phyloP scores from a whole-genome alignment of 106 monocot genomes.

The Acorus gramineus region DNA sequence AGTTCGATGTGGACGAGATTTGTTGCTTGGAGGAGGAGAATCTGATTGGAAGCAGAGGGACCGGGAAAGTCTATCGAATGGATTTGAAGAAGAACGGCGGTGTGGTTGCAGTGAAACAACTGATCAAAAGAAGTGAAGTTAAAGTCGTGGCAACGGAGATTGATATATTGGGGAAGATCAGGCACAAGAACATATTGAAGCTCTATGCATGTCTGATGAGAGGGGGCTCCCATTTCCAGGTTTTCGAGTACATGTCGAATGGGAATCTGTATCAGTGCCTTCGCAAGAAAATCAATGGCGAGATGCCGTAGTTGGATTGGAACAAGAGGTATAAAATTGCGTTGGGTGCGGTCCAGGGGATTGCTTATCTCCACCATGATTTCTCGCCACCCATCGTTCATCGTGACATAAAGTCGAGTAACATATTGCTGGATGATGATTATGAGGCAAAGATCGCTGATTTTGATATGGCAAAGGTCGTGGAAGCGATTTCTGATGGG shows the following conservation, averaged over 20 bases:
- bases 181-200: conserved; percentile 73
- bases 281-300: conserved; percentile 21
- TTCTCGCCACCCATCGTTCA: conserved; percentile 68
- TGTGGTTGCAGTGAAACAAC: conserved; percentile 59
- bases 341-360: conserved; percentile 62
- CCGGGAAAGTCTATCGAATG: conserved; percentile 58
- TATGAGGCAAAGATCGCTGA: conserved; percentile 78
- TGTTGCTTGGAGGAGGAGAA: conserved; percentile 47
- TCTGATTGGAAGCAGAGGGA: conserved; percentile 58
- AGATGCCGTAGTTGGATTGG: conserved; percentile 47
- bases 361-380: conserved; percentile 89
- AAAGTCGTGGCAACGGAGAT: conserved; percentile 41
- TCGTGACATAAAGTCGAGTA: conserved; percentile 71
- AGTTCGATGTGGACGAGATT: conserved; percentile 55
- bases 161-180: conserved; percentile 52
- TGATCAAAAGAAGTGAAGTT: conserved; percentile 36
- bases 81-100: conserved; percentile 37
- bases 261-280: conserved; percentile 67
- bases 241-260: conserved; percentile 69
- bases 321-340: conserved; percentile 57
- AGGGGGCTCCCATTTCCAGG: conserved; percentile 39
- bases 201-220: conserved; percentile 51
- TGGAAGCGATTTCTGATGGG: conserved; percentile 8
- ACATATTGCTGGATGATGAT: conserved; percentile 66
- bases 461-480: conserved; percentile 68